These are phyloP conservation scores for Colletotrichum sp. DNA, from an alignment of 2,329 filamentous ascomycete genomes.

Conservation along the genomic window DNA sequence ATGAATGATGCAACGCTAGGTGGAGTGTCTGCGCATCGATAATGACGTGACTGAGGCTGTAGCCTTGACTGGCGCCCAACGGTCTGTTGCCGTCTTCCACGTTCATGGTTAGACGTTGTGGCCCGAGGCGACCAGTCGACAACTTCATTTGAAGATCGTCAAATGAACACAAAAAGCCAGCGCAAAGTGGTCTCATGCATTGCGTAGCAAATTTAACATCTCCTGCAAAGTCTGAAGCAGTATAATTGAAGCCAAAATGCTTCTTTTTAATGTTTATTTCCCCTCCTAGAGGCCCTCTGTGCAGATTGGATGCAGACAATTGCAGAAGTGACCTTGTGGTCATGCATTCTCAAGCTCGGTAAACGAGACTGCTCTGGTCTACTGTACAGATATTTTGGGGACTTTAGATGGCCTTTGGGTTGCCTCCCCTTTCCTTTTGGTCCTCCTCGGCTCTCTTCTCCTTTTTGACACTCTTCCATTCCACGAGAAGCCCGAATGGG, in stretches of 20 bases:
- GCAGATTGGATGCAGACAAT: neutral
- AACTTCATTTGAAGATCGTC: neutral
- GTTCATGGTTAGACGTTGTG: neutral
- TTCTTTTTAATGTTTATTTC: neutral
- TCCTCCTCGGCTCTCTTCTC: neutral
- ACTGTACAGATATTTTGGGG: neutral
- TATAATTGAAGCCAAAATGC: neutral
- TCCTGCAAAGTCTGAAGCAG: neutral
- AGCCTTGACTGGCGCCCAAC: neutral
- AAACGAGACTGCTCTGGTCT: neutral
- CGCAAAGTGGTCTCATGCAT: neutral
- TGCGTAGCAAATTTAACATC: neutral
- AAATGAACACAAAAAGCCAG: neutral
- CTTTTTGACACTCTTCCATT: slow-evolving; percentile 71
- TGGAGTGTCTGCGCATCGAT: neutral
- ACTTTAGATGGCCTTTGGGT: neutral
- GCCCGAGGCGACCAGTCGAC: neutral
- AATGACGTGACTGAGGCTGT: neutral
- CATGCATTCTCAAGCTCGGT: neutral
- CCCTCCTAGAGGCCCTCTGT: neutral
- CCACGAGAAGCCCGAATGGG: slow-evolving; percentile 53
- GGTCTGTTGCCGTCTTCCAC: neutral
- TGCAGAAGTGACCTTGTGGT: neutral
- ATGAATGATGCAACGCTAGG: neutral
- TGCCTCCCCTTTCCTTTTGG: neutral